Evolutionary conservation across 805 yeast species (phyloP), one percentile per base, ranked within the genome.

Genomic region (Kuraishia capsulata): DNA sequence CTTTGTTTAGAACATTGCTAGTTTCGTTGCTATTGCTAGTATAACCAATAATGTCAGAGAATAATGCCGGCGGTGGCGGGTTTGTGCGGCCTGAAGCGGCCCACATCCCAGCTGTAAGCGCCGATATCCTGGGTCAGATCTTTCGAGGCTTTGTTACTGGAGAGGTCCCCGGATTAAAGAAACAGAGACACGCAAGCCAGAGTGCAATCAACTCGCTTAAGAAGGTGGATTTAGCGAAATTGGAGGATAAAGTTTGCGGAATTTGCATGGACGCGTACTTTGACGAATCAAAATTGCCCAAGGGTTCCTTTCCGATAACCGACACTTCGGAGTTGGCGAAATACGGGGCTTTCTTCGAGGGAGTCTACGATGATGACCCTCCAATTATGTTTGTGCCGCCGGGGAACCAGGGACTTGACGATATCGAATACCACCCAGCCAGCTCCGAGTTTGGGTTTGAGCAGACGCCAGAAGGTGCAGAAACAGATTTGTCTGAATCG

Each of bases 221-320:
- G 41, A 47, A 51, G 5, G 47, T 61, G 19, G 51, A 49, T 10
- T 37, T 55, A 17, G 30, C 44, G 13, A 48, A 52, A 3, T 41
- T 64, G 6, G 30, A 48, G n/a, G 65, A 62, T 16, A 45, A 55
- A 17, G 44, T 39, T 2, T 67, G 73, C 44, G 46, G 71, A 5
- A 70, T 69, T 31, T 69, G 75, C 46, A 65, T 63, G 44, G 75
- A 69, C 20, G 45, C 46, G 6, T 63, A 33, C 20, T 16, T 18
- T 10, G 26, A 13, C n/a, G 23, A 14, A 28, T 28, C 31, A 17
- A 20, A 13, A 18, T 10, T 5, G 20, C 6, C 10, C n/a, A 3
- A n/a, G 28, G 19, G 16, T 20, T 4, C n/a, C n/a, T n/a, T 17
- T 11, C 16, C 17, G 32, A 6, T 14, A 17, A 28, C 28, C 5